Conservation (phyloP, 2,329 filamentous ascomycete species). For the Ophiostoma himal-ulmi region DNA sequence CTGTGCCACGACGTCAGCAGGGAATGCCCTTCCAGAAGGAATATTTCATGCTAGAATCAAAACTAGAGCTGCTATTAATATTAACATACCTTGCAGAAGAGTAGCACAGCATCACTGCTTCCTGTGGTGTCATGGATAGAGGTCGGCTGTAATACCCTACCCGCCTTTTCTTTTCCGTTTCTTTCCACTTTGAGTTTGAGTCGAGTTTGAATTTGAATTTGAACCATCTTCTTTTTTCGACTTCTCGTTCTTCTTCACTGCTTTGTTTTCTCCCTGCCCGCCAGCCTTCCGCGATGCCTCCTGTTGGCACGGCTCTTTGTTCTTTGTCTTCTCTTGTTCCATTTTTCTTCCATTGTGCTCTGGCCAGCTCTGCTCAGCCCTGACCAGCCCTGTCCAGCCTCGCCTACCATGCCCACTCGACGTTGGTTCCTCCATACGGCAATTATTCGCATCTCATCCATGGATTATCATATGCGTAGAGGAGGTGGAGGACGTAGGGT, state of each 20-base stretch:
- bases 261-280: background rate
- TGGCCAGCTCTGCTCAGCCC: background rate
- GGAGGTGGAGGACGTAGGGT: background rate
- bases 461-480: background rate
- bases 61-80: background rate
- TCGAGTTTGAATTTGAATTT: no score
- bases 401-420: background rate
- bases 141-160: background rate
- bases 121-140: background rate
- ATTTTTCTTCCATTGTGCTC: background rate
- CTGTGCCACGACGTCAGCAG: slow-evolving; percentile 16
- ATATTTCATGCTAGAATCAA: background rate
- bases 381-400: background rate
- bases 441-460: background rate
- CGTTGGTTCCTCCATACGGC: background rate
- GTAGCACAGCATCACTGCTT: background rate
- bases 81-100: background rate
- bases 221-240: background rate
- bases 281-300: background rate
- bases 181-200: background rate
- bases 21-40: slow-evolving; percentile 20
- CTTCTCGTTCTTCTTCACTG: background rate
- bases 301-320: background rate
- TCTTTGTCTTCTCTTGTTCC: slow-evolving; percentile 1
- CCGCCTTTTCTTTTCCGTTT: background rate